These are phyloP conservation scores for Daucus carota DNA, from an alignment of 129 eudicot genomes.

Conservation along the genomic window DH1_v3.0 NC_030384.2:26065501-26066000, in stretches of 20 bases:
- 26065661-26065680: not conserved
- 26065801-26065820: constrained; percentile 2
- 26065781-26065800: constrained; percentile 6
- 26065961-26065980: constrained; percentile 7
- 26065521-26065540: constrained; percentile 11
- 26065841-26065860: constrained; percentile 10
- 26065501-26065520: constrained; percentile 6
- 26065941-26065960: not conserved
- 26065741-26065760: not conserved
- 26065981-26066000: constrained; percentile 3
- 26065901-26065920: constrained; percentile 2
- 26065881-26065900: constrained; percentile 2
- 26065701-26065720: not conserved
- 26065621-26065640: constrained; percentile 4
- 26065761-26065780: constrained; percentile 3
- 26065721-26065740: not conserved
- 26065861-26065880: constrained; percentile 5
- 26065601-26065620: constrained; percentile 5
- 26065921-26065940: constrained; percentile 3
- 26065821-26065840: not conserved
- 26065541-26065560: constrained; percentile 5
- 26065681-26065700: not conserved
- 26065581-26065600: constrained; percentile 8
- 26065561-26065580: constrained; percentile 9
- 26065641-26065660: constrained; percentile 6